A percentile compares a stretch with the other conserved stretches of the same genome.
These are phyloP conservation scores for Flaveria floridana DNA, from an alignment of 140 eudicot genomes.

Conservation along the genomic window DNA sequence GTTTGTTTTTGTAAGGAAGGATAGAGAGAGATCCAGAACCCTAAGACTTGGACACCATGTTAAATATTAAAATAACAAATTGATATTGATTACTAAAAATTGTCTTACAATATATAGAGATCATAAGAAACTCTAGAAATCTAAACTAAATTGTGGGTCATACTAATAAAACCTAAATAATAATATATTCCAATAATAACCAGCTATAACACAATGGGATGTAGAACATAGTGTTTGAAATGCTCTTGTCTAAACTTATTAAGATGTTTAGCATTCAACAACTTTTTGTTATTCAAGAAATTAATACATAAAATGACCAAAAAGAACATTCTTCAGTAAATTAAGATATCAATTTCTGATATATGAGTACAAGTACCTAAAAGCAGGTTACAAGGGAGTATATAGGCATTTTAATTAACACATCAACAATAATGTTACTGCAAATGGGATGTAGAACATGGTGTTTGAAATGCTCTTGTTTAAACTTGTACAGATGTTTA, in stretches of 20 bases:
- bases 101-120: too few species aligned
- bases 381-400: constrained; percentile 3
- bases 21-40: too few species aligned
- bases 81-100: too few species aligned
- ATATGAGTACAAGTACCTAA: neutral
- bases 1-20: too few species aligned
- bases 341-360: neutral
- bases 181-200: neutral
- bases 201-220: neutral
- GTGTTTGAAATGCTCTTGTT: neutral
- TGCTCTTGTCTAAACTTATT: constrained; percentile 6
- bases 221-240: neutral
- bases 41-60: too few species aligned
- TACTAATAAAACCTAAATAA: too few species aligned
- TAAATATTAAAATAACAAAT: too few species aligned
- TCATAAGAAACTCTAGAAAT: too few species aligned
- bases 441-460: neutral
- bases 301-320: neutral
- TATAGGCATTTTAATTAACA: neutral
- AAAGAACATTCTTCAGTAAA: neutral
- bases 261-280: neutral
- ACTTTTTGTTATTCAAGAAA: neutral
- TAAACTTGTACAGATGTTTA: neutral
- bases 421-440: neutral
- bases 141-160: too few species aligned